phyloP scores from a whole-genome alignment of 176 grass and related monocot species.

The Poa pratensis region DNA sequence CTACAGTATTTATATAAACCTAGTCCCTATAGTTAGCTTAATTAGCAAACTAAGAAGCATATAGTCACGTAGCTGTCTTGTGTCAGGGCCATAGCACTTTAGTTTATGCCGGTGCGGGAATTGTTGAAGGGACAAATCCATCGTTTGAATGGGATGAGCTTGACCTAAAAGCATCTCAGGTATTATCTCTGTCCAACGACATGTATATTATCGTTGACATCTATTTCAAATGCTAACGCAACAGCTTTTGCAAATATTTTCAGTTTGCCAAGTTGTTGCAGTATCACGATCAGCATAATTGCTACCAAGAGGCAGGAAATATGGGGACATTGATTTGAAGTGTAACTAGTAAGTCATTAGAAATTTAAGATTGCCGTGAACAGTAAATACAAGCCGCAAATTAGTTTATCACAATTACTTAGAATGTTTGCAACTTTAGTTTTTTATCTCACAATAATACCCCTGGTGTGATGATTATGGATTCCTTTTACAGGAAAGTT shows the following conservation, averaged over 20 bases:
- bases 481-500: constrained; percentile 17
- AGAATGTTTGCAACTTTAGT: neutral
- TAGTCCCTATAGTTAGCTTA: constrained; percentile 2
- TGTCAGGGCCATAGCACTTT: constrained; percentile 71
- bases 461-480: neutral
- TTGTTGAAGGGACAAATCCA: constrained; percentile 91
- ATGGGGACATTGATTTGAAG: constrained; percentile 55
- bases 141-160: constrained; percentile 90
- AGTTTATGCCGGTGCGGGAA: constrained; percentile 88
- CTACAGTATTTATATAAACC: constrained; percentile 23
- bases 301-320: constrained; percentile 63
- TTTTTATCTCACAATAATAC: neutral
- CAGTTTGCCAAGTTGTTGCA: constrained; percentile 85
- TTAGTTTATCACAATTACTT: neutral
- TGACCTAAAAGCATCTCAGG: constrained; percentile 90
- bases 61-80: constrained; percentile 25
- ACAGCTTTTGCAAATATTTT: constrained; percentile 1
- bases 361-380: constrained; percentile 18
- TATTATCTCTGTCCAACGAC: constrained; percentile 27
- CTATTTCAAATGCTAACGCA: constrained; percentile 30
- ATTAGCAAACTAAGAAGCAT: neutral
- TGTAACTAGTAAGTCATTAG: constrained; percentile 43
- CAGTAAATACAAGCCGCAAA: neutral
- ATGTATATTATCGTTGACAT: neutral
- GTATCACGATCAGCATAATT: constrained; percentile 56